Evolutionary conservation across 2,329 filamentous ascomycete genomes (phyloP).

Genomic region (Exophiala phaeomuriformis): DNA sequence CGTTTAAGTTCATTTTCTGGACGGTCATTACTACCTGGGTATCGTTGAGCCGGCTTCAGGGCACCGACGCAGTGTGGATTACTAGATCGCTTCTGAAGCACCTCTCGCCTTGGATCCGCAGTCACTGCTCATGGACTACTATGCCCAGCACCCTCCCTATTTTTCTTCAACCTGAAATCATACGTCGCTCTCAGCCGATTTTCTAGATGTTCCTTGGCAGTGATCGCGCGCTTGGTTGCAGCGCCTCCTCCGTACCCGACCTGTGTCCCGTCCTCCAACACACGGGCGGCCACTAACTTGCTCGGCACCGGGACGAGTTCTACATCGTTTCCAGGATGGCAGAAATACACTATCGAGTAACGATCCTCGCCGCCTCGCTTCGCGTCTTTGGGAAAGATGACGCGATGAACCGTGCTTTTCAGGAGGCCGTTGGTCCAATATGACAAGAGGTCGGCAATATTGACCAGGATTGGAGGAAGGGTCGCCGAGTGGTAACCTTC

Average conservation of each 20-base stretch:
- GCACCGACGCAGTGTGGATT: no score
- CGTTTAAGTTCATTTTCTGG: background rate
- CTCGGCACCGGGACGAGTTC: constrained; percentile 51
- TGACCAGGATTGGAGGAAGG: constrained; percentile 63
- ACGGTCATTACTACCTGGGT: no score
- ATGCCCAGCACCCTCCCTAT: background rate
- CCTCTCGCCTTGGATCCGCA: background rate
- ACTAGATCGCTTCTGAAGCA: no score
- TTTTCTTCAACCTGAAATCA: constrained; percentile 33
- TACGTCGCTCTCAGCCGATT: constrained; percentile 54
- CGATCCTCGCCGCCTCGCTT: constrained; percentile 39
- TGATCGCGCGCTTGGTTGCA: constrained; percentile 40
- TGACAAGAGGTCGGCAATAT: constrained; percentile 64
- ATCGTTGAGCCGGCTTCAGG: no score
- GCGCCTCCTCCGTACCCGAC: constrained; percentile 39
- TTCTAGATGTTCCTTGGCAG: constrained; percentile 53
- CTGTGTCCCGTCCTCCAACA: constrained; percentile 31
- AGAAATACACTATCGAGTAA: constrained; percentile 57
- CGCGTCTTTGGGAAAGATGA: constrained; percentile 58
- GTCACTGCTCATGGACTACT: background rate
- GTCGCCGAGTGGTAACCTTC: constrained; percentile 43
- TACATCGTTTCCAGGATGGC: constrained; percentile 52
- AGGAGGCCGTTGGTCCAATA: constrained; percentile 90
- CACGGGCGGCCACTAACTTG: constrained; percentile 37
- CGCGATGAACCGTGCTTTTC: constrained; percentile 80